Conservation (phyloP, 2,329 filamentous ascomycete species). For the Phialemoniopsis sp. region DNA sequence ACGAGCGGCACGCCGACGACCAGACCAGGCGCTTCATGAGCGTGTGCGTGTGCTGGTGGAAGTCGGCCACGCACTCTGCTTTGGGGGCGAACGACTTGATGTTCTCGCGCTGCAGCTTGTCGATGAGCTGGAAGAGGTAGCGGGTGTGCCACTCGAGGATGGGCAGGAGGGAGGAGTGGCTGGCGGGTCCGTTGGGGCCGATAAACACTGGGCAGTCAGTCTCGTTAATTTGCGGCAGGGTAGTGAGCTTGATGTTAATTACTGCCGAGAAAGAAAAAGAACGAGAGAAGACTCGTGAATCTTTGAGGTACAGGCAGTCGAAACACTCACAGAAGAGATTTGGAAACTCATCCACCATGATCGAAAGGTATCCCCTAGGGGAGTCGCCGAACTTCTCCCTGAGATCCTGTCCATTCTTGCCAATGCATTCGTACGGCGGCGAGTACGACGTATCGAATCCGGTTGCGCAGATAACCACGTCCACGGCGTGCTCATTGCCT, state of each 20-base stretch:
- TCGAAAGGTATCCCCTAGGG: constrained; percentile 9
- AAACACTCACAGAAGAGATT: constrained; percentile 9
- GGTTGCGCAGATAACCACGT: constrained; percentile 28
- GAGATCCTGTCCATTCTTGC: constrained; percentile 7
- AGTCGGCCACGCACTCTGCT: constrained; percentile 19
- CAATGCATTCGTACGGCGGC: constrained; percentile 22
- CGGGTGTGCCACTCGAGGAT: constrained; percentile 19
- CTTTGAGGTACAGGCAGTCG: too few relatives aligned
- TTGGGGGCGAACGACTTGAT: constrained; percentile 18
- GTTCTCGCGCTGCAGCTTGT: constrained; percentile 20
- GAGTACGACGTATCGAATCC: constrained; percentile 26
- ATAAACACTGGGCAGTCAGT: constrained; percentile 8
- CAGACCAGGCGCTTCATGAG: constrained; percentile 25
- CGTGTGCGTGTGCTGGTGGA: constrained; percentile 18
- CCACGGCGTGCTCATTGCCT: constrained; percentile 19
- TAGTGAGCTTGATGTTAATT: too few relatives aligned
- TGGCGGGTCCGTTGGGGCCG: constrained; percentile 14
- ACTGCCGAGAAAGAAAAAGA: too few relatives aligned
- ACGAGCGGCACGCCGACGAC: constrained; percentile 12
- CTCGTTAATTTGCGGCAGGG: too few relatives aligned
- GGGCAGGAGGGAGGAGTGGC: constrained; percentile 9
- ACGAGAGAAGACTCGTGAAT: too few relatives aligned
- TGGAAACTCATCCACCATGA: constrained; percentile 10
- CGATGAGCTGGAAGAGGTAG: constrained; percentile 20
- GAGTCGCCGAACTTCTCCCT: constrained; percentile 11